Evolutionary conservation across 2,329 filamentous ascomycete genomes (phyloP).

Genomic region (Epichloe elymi): DNA sequence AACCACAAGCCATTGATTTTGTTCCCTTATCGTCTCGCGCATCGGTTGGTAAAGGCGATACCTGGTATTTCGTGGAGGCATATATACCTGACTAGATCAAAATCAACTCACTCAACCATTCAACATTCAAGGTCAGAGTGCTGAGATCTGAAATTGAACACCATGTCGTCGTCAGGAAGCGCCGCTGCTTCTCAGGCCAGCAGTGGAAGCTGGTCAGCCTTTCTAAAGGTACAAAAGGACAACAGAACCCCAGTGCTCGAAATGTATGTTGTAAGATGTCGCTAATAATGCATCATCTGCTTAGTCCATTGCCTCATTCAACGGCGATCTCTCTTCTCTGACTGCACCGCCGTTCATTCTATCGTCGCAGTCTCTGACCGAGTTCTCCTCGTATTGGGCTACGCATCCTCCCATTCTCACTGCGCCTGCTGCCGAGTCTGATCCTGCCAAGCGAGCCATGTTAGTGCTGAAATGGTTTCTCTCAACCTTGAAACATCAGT

Average conservation of each 20-base stretch:
- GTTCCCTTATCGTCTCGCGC: neutral
- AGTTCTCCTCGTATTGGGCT: conserved; percentile 75
- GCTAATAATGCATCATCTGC: neutral
- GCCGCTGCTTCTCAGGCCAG: conserved; percentile 22
- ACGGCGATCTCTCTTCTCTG: conserved; percentile 66
- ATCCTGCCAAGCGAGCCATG: conserved; percentile 69
- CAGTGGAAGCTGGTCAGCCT: conserved; percentile 37
- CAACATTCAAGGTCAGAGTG: neutral
- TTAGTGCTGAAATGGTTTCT: conserved; percentile 96
- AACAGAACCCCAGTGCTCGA: neutral
- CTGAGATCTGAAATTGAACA: neutral
- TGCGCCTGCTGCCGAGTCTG: conserved; percentile 65
- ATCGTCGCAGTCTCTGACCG: conserved; percentile 62
- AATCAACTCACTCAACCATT: neutral
- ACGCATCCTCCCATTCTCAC: conserved; percentile 68
- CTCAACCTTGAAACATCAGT: conserved; percentile 81
- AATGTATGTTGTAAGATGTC: neutral
- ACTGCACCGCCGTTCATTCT: conserved; percentile 76
- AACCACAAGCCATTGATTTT: neutral
- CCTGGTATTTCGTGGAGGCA: neutral
- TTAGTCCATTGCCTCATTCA: conserved; percentile 67
- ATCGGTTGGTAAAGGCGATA: neutral
- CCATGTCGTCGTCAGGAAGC: conserved; percentile 19
- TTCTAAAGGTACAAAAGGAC: conserved; percentile 31
- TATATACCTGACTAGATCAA: neutral